A percentile compares a stretch with the other conserved stretches of the same genome.
phyloP scores from a whole-genome alignment of 768 basidiomycete genomes.

The Pisolithus microcarpus region DNA sequence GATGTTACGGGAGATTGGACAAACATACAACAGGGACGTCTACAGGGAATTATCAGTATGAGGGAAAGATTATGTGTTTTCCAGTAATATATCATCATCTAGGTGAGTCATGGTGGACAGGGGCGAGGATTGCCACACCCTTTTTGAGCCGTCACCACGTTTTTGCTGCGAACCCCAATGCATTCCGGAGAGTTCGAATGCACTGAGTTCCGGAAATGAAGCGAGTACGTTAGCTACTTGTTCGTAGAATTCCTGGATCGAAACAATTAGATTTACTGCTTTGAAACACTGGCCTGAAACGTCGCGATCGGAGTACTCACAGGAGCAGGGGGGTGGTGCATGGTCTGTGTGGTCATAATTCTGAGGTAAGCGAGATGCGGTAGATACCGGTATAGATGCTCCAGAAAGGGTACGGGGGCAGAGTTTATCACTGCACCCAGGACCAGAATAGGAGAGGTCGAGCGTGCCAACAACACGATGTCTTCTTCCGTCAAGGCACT shows the following conservation, averaged over 20 bases:
- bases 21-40: conserved; percentile 7
- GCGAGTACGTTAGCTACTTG: conserved; percentile 51
- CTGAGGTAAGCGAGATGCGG: conserved; percentile 59
- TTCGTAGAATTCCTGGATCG: conserved; percentile 50
- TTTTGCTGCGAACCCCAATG: conserved; percentile 59
- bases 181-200: conserved; percentile 71
- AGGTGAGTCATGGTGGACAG: conserved; percentile 27
- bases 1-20: conserved; percentile 1
- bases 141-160: conserved; percentile 36
- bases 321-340: conserved; percentile 42
- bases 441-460: conserved; percentile 46
- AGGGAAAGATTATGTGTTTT: conserved; percentile 19
- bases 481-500: conserved; percentile 53
- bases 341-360: conserved; percentile 50
- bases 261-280: conserved; percentile 17
- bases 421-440: conserved; percentile 55
- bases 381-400: conserved; percentile 48
- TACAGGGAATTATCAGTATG: conserved; percentile 22
- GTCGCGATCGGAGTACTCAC: conserved; percentile 31
- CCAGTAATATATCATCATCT: conserved; percentile 26
- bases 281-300: background rate
- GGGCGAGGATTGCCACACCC: conserved; percentile 49
- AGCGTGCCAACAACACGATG: conserved; percentile 41
- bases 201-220: conserved; percentile 52
- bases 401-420: conserved; percentile 51